Evolutionary conservation across 768 basidiomycete genomes (phyloP), one percentile per base, ranked within the genome.

Genomic region (Hirschioporus abietinus): DNA sequence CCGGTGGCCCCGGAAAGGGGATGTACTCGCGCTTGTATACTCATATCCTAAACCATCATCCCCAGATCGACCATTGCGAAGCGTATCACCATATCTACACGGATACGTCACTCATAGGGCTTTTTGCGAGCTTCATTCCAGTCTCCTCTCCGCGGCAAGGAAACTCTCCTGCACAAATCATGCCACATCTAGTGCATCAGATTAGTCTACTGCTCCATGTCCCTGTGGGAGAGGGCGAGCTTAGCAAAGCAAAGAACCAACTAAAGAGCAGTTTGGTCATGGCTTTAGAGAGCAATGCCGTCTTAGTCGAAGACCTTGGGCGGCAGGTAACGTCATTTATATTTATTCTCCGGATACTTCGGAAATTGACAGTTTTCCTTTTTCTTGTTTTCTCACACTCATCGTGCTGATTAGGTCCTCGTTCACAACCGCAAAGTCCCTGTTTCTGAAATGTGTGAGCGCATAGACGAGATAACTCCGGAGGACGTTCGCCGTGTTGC

Each of bases 1-100:
- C 96, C 18, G 95, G 96, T 69, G 96, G 96, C 3, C 96, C 96
- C 1, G 96, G 96, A 18, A 99, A 99, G 80, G 96, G 96, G 72
- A 99, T 99, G 96, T 99, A 97, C 82, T 95, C 95, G 35, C 90
- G 96, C 26, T 79, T 98, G 30, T 98, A 99, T 80, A 96, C 95
- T 10, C 89, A 95, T 74, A 94, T 99, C 72, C 88, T 99, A 66
- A 98, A 99, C 76, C 91, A 93, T 73, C 93, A 95, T 80, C 86
- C 94, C 63, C 89, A 93, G 73, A 86, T 99, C 72, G 96, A 99
- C 76, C 93, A 95, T 76, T 98, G 96, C 76, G 90, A 92, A 9
- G 90, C 93, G 23, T 98, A 97, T 89, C 95, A 99, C 75, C 96
- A 99, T 78, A 95, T 96, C 74, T 99, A 98, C 78, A 88, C 88